phyloP scores from a whole-genome alignment of 2,329 filamentous ascomycete genomes.

The Tolypocladium inflatum region DNA sequence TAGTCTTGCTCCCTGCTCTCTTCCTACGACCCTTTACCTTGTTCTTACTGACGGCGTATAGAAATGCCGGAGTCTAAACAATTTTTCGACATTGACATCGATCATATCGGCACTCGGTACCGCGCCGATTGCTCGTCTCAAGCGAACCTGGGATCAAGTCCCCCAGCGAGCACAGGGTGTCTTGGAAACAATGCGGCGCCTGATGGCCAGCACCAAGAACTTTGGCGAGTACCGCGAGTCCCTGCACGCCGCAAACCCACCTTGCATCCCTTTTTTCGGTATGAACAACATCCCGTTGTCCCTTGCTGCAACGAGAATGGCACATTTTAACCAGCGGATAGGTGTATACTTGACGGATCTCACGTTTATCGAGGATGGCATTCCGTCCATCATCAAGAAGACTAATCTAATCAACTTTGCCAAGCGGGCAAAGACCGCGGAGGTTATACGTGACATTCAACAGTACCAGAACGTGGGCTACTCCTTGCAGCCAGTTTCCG shows the following conservation, averaged over 20 bases:
- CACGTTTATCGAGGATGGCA: constrained; percentile 97
- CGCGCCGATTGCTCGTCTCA: constrained; percentile 86
- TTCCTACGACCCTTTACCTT: neutral
- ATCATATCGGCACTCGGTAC: constrained; percentile 95
- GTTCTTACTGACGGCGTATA: constrained; percentile 25
- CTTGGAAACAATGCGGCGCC: constrained; percentile 81
- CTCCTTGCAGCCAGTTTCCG: constrained; percentile 75
- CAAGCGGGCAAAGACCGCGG: constrained; percentile 94
- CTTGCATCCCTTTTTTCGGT: constrained; percentile 98
- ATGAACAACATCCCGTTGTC: constrained; percentile 19
- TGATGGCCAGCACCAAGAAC: constrained; percentile 98
- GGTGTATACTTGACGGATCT: constrained; percentile 95
- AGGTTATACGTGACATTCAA: constrained; percentile 96
- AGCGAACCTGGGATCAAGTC: constrained; percentile 89
- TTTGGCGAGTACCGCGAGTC: constrained; percentile 95
- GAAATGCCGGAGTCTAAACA: constrained; percentile 92
- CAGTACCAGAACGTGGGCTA: constrained; percentile 99
- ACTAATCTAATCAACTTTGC: constrained; percentile 97
- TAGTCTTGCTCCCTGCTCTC: constrained; percentile 27
- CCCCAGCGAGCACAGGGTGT: constrained; percentile 72
- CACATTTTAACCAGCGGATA: constrained; percentile 21
- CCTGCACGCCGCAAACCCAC: constrained; percentile 84
- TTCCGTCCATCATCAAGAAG: constrained; percentile 92
- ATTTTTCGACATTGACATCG: constrained; percentile 93
- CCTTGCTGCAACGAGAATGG: neutral